A percentile compares a stretch with the other conserved stretches of the same genome.
These are phyloP conservation scores for Phyllosticta capitalensis DNA, from an alignment of 2,329 filamentous ascomycete species.

Conservation along the genomic window DNA sequence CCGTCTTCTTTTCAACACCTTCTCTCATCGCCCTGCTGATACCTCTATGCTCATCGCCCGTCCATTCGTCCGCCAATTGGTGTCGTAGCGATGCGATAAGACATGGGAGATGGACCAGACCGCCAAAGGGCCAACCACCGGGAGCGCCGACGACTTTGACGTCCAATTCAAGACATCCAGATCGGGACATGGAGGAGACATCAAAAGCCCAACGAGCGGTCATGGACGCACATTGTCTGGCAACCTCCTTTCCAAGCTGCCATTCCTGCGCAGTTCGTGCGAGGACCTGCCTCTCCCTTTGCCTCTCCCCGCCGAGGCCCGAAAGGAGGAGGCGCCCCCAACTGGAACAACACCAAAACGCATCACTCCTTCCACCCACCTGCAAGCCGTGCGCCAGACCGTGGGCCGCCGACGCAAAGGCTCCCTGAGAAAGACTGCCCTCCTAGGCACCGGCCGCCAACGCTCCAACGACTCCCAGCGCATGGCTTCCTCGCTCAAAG, in stretches of 20 bases:
- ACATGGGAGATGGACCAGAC: slow-evolving; percentile 19
- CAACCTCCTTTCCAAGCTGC: slow-evolving; percentile 58
- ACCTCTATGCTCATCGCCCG: not conserved
- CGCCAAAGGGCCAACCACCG: not conserved
- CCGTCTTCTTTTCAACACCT: not conserved
- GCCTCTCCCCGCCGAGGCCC: slow-evolving; percentile 11
- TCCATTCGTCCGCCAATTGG: slow-evolving; percentile 1
- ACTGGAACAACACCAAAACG: slow-evolving; percentile 21
- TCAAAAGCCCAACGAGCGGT: slow-evolving; percentile 11
- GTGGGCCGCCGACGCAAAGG: slow-evolving; percentile 60
- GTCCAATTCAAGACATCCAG: not conserved
- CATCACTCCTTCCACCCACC: slow-evolving; percentile 18
- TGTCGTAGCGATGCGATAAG: slow-evolving; percentile 3
- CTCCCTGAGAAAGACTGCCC: slow-evolving; percentile 76
- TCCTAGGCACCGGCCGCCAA: slow-evolving; percentile 58
- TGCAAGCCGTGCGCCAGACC: slow-evolving; percentile 39
- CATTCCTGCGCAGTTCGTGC: slow-evolving; percentile 52
- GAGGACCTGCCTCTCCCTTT: slow-evolving; percentile 15
- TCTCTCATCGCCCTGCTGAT: not conserved
- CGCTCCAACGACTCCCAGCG: slow-evolving; percentile 14
- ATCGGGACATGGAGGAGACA: not conserved
- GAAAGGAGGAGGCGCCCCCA: slow-evolving; percentile 10
- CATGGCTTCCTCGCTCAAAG: slow-evolving; percentile 10
- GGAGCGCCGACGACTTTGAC: not conserved
- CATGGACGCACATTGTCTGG: slow-evolving; percentile 51